Conservation (phyloP, 306 rosid genomes). For the Luffa aegyptiaca region DNA sequence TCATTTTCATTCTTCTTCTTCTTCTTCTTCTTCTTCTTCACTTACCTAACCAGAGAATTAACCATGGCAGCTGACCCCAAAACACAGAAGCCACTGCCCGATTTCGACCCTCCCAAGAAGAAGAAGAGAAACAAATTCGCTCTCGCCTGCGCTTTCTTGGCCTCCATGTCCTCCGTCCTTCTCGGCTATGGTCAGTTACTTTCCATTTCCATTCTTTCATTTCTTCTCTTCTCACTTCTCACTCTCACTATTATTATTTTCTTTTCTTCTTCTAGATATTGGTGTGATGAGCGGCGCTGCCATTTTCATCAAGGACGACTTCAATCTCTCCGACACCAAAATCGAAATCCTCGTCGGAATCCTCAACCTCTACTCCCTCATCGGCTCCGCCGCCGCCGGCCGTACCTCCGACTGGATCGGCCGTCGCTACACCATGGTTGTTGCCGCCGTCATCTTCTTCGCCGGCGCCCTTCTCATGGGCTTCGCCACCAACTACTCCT, state of each 20-base stretch:
- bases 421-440: constrained; percentile 1
- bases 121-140: constrained; percentile 4
- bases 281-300: constrained; percentile 18
- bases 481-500: not conserved
- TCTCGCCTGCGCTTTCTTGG: not conserved
- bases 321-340: not conserved
- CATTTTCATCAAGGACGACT: constrained; percentile 6
- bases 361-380: constrained; percentile 6
- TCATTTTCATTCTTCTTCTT: not conserved
- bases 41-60: not conserved
- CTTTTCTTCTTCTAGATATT: not conserved
- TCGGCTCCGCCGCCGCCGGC: constrained; percentile 8
- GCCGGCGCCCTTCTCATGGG: constrained; percentile 6
- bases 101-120: constrained; percentile 6
- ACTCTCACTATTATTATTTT: no score
- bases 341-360: constrained; percentile 14
- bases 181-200: not conserved
- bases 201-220: no score
- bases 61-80: constrained; percentile 4
- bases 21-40: not conserved
- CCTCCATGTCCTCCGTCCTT: constrained; percentile 15
- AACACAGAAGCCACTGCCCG: not conserved
- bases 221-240: not conserved
- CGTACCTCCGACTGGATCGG: constrained; percentile 4
- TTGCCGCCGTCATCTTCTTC: not conserved